A percentile compares a stretch with the other conserved stretches of the same genome.
phyloP scores from a whole-genome alignment of 1,284 basidiomycete species.

The Naganishia albida region DNA sequence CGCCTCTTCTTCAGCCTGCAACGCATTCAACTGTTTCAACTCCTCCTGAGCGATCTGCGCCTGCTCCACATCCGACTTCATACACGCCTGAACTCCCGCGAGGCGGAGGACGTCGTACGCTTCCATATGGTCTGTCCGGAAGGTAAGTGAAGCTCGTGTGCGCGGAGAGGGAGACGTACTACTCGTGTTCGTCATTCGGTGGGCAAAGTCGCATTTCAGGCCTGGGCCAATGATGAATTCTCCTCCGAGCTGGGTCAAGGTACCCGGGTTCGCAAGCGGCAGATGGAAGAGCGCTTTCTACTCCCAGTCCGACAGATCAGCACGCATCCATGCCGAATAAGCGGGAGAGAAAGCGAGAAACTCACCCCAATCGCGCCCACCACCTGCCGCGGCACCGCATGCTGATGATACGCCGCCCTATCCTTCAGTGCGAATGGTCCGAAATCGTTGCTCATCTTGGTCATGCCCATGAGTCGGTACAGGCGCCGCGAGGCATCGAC shows the following conservation, averaged over 20 bases:
- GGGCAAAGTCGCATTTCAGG: slow-evolving; percentile 50
- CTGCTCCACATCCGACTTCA: slow-evolving; percentile 35
- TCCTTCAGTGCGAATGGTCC: slow-evolving; percentile 41
- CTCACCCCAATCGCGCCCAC: slow-evolving; percentile 44
- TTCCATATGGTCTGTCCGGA: slow-evolving; percentile 51
- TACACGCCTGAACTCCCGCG: slow-evolving; percentile 42
- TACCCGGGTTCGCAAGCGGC: slow-evolving; percentile 46
- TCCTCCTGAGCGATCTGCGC: slow-evolving; percentile 39
- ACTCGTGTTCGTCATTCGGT: slow-evolving; percentile 52
- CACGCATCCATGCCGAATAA: background rate
- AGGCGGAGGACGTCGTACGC: slow-evolving; percentile 46
- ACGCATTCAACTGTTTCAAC: slow-evolving; percentile 38
- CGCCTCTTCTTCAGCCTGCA: slow-evolving; percentile 42
- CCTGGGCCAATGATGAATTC: slow-evolving; percentile 39
- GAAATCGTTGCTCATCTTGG: slow-evolving; percentile 46
- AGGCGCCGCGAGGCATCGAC: slow-evolving; percentile 49
- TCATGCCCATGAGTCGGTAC: slow-evolving; percentile 47
- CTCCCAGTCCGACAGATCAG: background rate
- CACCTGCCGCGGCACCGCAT: slow-evolving; percentile 42
- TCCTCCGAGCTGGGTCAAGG: slow-evolving; percentile 50
- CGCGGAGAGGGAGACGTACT: slow-evolving; percentile 36
- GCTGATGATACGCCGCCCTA: slow-evolving; percentile 47
- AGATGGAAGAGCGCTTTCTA: slow-evolving; percentile 48
- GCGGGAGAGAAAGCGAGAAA: slow-evolving; percentile 3
- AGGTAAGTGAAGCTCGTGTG: background rate